Conservation (phyloP, 108 stramenopile genomes). For the Cyclostephanos tholiformis region DNA sequence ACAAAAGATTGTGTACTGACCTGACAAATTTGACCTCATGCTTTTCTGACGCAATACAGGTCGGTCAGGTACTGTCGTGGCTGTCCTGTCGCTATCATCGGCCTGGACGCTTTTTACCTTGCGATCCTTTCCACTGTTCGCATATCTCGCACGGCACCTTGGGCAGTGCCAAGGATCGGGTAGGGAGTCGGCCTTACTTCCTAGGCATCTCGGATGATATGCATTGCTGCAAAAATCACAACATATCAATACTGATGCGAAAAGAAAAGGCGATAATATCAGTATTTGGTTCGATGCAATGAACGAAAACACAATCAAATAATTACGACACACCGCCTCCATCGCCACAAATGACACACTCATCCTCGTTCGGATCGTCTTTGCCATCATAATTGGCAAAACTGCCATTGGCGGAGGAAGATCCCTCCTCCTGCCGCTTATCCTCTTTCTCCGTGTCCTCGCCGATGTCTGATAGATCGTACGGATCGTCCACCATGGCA, state of each 20-base stretch:
- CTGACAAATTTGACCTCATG: constrained; percentile 1
- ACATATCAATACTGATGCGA: constrained; percentile 1
- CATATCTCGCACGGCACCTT: neutral
- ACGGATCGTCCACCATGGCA: neutral
- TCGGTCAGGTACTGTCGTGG: neutral
- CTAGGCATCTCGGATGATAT: neutral
- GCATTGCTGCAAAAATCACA: neutral
- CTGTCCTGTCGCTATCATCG: neutral
- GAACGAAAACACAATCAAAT: neutral
- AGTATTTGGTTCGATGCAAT: too few species aligned
- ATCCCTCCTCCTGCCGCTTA: too few species aligned
- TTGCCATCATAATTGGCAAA: neutral
- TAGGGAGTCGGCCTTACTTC: neutral
- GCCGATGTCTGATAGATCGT: neutral
- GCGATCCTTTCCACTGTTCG: neutral
- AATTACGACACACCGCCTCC: constrained; percentile 9
- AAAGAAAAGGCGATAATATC: neutral
- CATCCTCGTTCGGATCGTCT: constrained; percentile 1
- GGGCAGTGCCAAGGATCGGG: constrained; percentile 12
- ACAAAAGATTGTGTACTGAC: neutral
- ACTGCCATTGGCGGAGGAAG: neutral
- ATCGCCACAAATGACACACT: constrained; percentile 12
- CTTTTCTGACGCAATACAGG: neutral
- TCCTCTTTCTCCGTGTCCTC: neutral
- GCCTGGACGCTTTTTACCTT: neutral